phyloP scores from a whole-genome alignment of 148 eudicot species.

The Arbutus unedo region DNA sequence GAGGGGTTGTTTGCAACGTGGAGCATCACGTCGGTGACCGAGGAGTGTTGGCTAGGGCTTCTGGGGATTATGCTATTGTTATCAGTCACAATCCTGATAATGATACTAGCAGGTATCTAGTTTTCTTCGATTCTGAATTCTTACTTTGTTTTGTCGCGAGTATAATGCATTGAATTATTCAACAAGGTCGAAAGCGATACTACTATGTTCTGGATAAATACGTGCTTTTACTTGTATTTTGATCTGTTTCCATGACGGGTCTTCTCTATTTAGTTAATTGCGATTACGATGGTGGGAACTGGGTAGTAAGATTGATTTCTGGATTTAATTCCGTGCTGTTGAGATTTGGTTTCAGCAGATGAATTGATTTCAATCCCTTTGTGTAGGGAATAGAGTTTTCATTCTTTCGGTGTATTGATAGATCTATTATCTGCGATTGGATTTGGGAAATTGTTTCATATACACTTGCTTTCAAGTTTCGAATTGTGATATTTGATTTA shows the following conservation, averaged over 20 bases:
- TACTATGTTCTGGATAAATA: neutral
- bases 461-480: neutral
- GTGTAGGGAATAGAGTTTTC: neutral
- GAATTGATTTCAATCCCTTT: too few species aligned
- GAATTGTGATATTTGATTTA: neutral
- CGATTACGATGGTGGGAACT: neutral
- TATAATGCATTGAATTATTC: neutral
- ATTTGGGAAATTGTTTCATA: neutral
- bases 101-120: constrained; percentile 18
- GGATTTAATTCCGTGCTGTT: neutral
- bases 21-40: constrained; percentile 29
- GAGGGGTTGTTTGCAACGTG: constrained; percentile 24
- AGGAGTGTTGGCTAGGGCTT: constrained; percentile 25
- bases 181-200: neutral
- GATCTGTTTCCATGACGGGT: neutral
- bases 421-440: neutral
- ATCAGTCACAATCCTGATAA: constrained; percentile 29
- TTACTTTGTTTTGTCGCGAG: neutral
- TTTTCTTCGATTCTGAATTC: neutral
- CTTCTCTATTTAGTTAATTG: neutral
- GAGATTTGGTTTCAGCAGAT: neutral
- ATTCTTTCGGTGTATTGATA: neutral
- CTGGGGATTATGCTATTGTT: constrained; percentile 26
- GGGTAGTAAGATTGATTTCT: neutral
- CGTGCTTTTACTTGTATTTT: neutral